These are phyloP conservation scores for Aspergillus quadricinctus DNA, from an alignment of 2,329 filamentous ascomycete genomes.

Conservation along the genomic window DNA sequence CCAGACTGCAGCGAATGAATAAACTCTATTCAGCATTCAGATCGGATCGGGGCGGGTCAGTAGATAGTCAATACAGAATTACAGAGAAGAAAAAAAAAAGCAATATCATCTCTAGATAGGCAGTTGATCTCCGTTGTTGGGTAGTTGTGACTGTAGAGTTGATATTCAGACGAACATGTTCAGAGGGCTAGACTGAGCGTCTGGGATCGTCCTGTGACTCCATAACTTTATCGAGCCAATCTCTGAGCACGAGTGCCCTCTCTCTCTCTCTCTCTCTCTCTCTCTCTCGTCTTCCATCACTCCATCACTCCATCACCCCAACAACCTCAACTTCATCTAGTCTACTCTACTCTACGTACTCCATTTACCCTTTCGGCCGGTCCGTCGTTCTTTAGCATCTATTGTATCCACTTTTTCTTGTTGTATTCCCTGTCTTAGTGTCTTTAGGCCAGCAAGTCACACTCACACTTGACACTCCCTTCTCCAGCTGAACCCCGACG, in stretches of 20 bases:
- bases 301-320: background rate
- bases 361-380: background rate
- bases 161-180: background rate
- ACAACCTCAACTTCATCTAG: background rate
- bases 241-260: background rate
- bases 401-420: background rate
- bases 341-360: background rate
- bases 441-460: no score
- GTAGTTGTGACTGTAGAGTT: background rate
- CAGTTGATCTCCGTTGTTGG: background rate
- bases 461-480: no score
- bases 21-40: background rate
- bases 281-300: background rate
- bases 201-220: background rate
- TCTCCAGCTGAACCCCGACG: background rate
- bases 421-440: background rate
- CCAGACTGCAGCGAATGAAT: background rate
- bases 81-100: background rate
- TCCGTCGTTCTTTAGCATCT: background rate
- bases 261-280: no score
- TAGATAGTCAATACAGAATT: no score
- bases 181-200: background rate
- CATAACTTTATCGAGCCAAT: background rate
- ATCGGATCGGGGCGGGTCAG: background rate
- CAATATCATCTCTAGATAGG: background rate